Conservation (phyloP, 805 yeast species). For the Vanderwaltozyma verrucispora region DNA sequence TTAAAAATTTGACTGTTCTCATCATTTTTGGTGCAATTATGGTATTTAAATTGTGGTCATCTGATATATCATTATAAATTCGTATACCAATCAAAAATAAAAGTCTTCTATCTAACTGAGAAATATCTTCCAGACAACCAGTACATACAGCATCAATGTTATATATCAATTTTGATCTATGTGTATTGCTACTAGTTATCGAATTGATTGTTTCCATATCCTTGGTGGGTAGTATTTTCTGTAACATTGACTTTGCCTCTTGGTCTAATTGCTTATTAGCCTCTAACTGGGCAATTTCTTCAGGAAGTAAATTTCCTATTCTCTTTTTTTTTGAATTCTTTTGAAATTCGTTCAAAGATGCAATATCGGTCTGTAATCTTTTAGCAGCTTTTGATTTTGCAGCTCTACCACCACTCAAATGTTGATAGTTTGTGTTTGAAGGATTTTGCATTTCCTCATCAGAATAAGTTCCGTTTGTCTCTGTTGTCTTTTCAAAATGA, state of each 20-base stretch:
- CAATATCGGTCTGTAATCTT: conserved; percentile 59
- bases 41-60: conserved; percentile 30
- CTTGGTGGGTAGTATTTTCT: conserved; percentile 5
- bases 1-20: conserved; percentile 79
- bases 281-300: conserved; percentile 29
- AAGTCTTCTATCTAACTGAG: conserved; percentile 33
- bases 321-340: conserved; percentile 37
- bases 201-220: conserved; percentile 3
- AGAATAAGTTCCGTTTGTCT: neutral
- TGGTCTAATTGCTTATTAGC: conserved; percentile 22
- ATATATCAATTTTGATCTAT: conserved; percentile 22
- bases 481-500: neutral
- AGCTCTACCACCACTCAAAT: conserved; percentile 26
- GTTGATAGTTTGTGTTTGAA: neutral
- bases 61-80: conserved; percentile 29
- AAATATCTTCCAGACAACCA: conserved; percentile 48
- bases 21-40: conserved; percentile 72
- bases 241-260: conserved; percentile 12
- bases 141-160: conserved; percentile 46
- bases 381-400: conserved; percentile 62
- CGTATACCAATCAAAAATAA: conserved; percentile 49
- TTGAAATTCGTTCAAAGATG: conserved; percentile 54
- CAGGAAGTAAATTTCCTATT: conserved; percentile 30
- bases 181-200: neutral
- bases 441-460: neutral